phyloP scores from a whole-genome alignment of 179 eudicot genomes.

The Patellifolia procumbens region DNA sequence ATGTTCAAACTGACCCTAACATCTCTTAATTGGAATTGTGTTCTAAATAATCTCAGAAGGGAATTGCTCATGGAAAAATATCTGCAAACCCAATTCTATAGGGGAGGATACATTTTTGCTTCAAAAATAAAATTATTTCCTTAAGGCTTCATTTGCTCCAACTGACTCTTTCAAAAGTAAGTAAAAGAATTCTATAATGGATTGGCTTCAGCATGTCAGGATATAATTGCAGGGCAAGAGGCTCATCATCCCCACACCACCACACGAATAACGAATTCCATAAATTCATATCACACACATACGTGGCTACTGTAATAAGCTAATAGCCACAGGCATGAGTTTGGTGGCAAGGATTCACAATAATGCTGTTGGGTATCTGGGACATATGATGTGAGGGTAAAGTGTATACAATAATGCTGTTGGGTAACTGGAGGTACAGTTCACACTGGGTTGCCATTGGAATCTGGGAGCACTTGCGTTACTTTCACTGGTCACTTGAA shows the following conservation, averaged over 20 bases:
- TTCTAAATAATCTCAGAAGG: not conserved
- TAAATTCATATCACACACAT: not conserved
- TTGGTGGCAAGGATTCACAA: not conserved
- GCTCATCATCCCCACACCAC: not conserved
- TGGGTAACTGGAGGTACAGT: not conserved
- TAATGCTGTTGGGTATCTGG: not conserved
- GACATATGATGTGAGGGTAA: not conserved
- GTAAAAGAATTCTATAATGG: not conserved
- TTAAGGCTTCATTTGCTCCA: not conserved
- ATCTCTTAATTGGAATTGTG: not conserved
- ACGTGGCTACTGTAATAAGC: not conserved
- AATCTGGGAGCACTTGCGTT: not conserved
- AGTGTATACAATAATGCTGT: not conserved
- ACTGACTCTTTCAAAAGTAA: not conserved
- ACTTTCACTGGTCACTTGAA: not conserved
- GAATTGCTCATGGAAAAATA: not conserved
- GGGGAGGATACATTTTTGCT: not conserved
- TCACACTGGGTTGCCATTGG: not conserved
- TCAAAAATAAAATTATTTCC: no score
- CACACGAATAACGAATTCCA: not conserved
- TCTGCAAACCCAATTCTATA: not conserved
- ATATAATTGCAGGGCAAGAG: not conserved
- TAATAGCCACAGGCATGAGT: not conserved
- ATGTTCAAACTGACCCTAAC: not conserved
- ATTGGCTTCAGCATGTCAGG: slow-evolving; percentile 2